Evolutionary conservation across 768 basidiomycete genomes (phyloP), one percentile per base, ranked within the genome.

Genomic region (Boletus subparvulus): DNA sequence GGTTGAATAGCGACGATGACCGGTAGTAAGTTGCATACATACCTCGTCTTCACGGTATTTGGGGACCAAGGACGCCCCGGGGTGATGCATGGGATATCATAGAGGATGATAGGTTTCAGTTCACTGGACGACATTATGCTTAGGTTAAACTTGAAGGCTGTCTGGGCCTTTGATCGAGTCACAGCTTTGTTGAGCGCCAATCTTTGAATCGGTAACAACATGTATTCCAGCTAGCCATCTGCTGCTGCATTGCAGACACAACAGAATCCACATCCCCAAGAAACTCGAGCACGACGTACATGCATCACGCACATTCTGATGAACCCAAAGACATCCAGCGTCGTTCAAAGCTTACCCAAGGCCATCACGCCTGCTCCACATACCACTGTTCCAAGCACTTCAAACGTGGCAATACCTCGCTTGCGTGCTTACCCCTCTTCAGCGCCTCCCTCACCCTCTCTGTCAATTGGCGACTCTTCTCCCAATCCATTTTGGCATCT

Each of bases 21-120:
- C 16, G 10, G 7, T 6, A 7, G 11, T 6, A n/a, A 6, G 19
- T 12, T 10, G 17, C 21, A 21, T 14, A 21, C 32, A 24, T 19
- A 50, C 61, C 61, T 63, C 10, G 55, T 53, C 3, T 63, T 62
- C 61, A 62, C 53, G 8, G 55, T 59, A 30, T 77, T 77, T 1
- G 73, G 71, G 21, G 75, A 76, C 75, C 77, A 78, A n/a, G 66
- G 62, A 14, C 63, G 68, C 17, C 63, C 64, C 1, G 63, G 65
- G 1, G 62, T 42, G 3, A 47, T 59, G n/a, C 64, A 69, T 8
- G 74, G 64, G 24, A 76, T 73, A 41, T 77, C 76, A 54, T 74
- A 76, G 8, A 77, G 60, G 21, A 64, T 56, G 50, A 76, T 73
- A 39, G 67, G 63, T 33, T 67, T 60, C 36, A 55, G 14, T 26